These are phyloP conservation scores for Claviceps sp. DNA, from an alignment of 2,329 filamentous ascomycete genomes.

Conservation along the genomic window DNA sequence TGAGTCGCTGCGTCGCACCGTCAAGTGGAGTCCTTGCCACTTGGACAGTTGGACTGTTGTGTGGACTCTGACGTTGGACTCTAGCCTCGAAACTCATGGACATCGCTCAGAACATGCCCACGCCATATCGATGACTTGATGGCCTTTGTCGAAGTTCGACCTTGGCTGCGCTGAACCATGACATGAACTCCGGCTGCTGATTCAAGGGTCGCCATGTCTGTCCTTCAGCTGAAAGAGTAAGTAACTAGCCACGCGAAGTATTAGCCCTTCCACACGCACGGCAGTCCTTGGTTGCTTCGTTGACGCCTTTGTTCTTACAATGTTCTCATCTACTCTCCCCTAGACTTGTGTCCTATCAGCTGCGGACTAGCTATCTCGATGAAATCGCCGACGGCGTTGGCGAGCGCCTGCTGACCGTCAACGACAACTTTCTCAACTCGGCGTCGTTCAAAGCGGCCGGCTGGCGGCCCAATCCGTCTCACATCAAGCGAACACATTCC, in stretches of 20 bases:
- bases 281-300: not conserved
- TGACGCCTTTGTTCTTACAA: not conserved
- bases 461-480: constrained; percentile 60
- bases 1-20: too few relatives aligned
- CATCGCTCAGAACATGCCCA: too few relatives aligned
- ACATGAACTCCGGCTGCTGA: not conserved
- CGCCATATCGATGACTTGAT: too few relatives aligned
- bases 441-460: constrained; percentile 72
- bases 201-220: constrained; percentile 17
- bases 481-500: constrained; percentile 73
- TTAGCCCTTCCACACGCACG: not conserved
- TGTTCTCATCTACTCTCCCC: constrained; percentile 18
- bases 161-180: not conserved
- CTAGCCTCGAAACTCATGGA: too few relatives aligned
- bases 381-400: constrained; percentile 74
- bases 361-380: constrained; percentile 67
- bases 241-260: constrained; percentile 2
- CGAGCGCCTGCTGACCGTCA: constrained; percentile 70
- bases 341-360: constrained; percentile 70
- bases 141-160: not conserved
- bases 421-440: constrained; percentile 66
- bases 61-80: too few relatives aligned
- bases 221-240: constrained; percentile 27
- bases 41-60: too few relatives aligned
- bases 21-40: too few relatives aligned